These are phyloP conservation scores for Lineolata rhizophorae DNA, from an alignment of 495 filamentous ascomycete species.

Conservation along the genomic window DNA sequence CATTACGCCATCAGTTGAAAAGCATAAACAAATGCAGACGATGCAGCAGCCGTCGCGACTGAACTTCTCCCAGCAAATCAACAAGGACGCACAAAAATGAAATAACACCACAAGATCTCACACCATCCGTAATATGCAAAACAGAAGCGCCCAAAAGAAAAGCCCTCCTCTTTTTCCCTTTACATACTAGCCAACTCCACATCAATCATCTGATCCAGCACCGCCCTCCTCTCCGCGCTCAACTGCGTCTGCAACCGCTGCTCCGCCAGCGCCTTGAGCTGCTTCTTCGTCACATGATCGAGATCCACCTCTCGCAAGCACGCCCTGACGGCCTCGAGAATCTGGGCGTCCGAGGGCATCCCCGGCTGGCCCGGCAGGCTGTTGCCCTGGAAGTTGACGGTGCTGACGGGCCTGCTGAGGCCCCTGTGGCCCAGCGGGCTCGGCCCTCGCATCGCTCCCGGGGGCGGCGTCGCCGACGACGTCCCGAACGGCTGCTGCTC, in stretches of 20 bases:
- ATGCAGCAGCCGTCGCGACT: too few species aligned
- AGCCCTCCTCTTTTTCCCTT: too few species aligned
- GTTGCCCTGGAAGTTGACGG: constrained; percentile 53
- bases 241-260: constrained; percentile 77
- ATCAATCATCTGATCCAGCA: constrained; percentile 83
- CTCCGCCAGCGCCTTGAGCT: constrained; percentile 70
- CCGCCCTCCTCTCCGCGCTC: constrained; percentile 55
- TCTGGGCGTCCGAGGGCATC: constrained; percentile 49
- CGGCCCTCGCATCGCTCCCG: constrained; percentile 23
- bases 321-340: constrained; percentile 60
- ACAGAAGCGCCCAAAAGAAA: too few species aligned
- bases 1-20: too few species aligned
- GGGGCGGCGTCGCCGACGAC: background rate
- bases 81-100: too few species aligned
- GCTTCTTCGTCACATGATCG: constrained; percentile 94
- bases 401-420: constrained; percentile 38
- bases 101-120: too few species aligned
- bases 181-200: constrained; percentile 86
- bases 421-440: constrained; percentile 13
- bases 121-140: too few species aligned
- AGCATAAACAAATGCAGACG: too few species aligned
- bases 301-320: constrained; percentile 82
- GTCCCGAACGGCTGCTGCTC: background rate
- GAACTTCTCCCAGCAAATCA: too few species aligned
- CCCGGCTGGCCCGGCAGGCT: constrained; percentile 15